Evolutionary conservation across 768 basidiomycete genomes (phyloP).

Genomic region (Kondoa subrosea): DNA sequence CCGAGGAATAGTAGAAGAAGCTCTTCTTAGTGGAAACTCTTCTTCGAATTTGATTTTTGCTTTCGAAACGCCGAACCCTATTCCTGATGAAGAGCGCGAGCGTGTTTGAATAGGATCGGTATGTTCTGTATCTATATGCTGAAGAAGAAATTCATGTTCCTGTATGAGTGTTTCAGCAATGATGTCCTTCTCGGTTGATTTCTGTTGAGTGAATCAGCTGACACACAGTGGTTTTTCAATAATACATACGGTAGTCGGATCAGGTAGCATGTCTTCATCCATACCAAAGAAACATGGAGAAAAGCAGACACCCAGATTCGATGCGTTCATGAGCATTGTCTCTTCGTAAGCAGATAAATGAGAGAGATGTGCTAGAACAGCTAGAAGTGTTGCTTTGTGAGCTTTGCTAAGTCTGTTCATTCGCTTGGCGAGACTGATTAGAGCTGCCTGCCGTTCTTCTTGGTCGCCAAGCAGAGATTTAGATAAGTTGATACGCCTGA

Average conservation of each 20-base stretch:
- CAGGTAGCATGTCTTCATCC: background rate
- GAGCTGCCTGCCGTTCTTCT: conserved; percentile 7
- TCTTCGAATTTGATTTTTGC: background rate
- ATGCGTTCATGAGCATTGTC: conserved; percentile 24
- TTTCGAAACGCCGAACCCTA: background rate
- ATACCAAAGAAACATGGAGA: conserved; percentile 14
- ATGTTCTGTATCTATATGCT: background rate
- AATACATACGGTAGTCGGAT: background rate
- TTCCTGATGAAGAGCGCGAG: background rate
- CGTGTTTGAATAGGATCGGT: background rate
- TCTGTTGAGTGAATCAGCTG: background rate
- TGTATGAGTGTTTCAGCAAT: background rate
- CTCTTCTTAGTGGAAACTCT: background rate
- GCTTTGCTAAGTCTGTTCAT: conserved; percentile 21
- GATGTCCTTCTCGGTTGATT: background rate
- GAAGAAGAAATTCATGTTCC: background rate
- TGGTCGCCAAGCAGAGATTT: conserved; percentile 11
- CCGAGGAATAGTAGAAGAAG: background rate
- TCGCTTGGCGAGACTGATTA: conserved; percentile 12
- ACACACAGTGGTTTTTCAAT: background rate
- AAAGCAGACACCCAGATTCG: conserved; percentile 21
- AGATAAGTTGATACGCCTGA: background rate
- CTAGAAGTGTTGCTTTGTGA: conserved; percentile 26
- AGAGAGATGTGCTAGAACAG: conserved; percentile 18
- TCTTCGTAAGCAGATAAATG: conserved; percentile 1